Percentiles rank a stretch among this genome's conserved stretches.
Conservation (phyloP, 75 land plant species). For the Pseudotsuga menziesii region DNA sequence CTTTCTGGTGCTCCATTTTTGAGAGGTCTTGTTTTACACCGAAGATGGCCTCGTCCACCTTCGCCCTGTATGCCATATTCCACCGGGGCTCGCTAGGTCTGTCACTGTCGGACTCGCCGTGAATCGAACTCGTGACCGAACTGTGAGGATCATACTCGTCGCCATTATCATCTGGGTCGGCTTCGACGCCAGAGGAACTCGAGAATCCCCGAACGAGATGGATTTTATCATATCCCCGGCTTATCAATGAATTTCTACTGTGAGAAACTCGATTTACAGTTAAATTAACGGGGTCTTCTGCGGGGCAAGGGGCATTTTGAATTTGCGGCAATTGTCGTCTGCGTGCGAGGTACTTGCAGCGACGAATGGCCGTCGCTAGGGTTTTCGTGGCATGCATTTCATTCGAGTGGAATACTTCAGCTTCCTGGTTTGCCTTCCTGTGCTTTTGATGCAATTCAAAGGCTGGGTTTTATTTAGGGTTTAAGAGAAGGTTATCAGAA, state of each 20-base stretch:
- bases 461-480: too few species aligned
- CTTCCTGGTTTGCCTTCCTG: too few species aligned
- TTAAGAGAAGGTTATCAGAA: too few species aligned
- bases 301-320: background rate
- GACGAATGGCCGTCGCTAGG: background rate
- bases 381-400: conserved; percentile 5
- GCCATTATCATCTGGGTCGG: background rate
- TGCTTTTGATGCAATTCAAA: too few species aligned
- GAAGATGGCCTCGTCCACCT: conserved; percentile 30
- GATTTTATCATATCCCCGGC: background rate
- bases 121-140: conserved; percentile 5
- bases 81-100: conserved; percentile 8
- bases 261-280: background rate
- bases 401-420: background rate
- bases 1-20: too few species aligned
- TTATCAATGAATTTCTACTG: background rate
- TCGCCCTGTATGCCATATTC: conserved; percentile 37
- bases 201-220: background rate
- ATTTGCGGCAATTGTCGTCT: background rate
- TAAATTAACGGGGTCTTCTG: background rate
- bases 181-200: background rate
- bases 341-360: background rate
- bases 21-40: conserved; percentile 10
- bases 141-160: background rate
- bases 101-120: background rate